Evolutionary conservation across 306 rosid genomes (phyloP).

Genomic region (Acacia acuminata): DNA sequence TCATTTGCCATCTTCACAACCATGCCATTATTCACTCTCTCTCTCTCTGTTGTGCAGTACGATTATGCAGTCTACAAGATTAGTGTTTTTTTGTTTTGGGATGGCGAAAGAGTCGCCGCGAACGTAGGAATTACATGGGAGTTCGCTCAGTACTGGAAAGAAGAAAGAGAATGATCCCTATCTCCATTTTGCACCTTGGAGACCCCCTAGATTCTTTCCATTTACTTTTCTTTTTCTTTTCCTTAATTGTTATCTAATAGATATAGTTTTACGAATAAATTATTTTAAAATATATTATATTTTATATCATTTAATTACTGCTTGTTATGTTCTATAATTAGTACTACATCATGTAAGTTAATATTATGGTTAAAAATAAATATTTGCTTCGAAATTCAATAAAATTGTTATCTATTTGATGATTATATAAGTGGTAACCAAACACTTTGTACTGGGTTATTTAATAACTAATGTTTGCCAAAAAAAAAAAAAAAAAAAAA

Average conservation of each 20-base stretch:
- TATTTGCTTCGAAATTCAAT: no score
- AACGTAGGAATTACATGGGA: slow-evolving; percentile 49
- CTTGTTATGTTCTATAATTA: no score
- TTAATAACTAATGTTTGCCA: neutral
- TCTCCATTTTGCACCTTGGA: slow-evolving; percentile 26
- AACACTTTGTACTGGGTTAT: slow-evolving; percentile 24
- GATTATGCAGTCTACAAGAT: neutral
- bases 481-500: no score
- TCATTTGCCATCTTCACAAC: slow-evolving; percentile 38
- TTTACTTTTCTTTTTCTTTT: neutral
- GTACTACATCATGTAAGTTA: no score
- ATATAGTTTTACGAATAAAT: no score
- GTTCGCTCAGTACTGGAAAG: slow-evolving; percentile 28
- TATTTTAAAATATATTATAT: no score
- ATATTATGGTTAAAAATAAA: no score
- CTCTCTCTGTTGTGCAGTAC: neutral
- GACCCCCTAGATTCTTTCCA: slow-evolving; percentile 44
- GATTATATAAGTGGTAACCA: no score
- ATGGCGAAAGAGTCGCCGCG: slow-evolving; percentile 58
- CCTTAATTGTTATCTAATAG: no score
- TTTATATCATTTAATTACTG: no score
- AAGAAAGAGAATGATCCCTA: neutral
- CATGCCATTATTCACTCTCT: slow-evolving; percentile 38
- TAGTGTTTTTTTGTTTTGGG: slow-evolving; percentile 8
- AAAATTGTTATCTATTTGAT: no score